Percentiles rank a stretch among this genome's conserved stretches.
Conservation (phyloP, 352 stramenopile species). For the Globisporangium spinosum region DNA sequence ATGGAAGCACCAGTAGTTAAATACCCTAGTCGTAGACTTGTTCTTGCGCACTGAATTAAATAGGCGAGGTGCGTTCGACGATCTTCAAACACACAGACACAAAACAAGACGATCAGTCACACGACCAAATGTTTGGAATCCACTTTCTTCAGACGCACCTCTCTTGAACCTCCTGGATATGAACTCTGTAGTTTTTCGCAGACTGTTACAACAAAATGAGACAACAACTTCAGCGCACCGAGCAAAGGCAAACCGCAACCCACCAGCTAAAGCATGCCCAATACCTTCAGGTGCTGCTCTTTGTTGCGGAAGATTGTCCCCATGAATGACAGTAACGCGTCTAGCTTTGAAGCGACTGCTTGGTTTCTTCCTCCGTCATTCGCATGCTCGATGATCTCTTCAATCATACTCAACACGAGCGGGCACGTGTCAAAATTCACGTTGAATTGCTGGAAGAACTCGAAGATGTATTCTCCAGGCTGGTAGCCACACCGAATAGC, state of each 20-base stretch:
- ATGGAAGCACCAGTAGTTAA: conserved; percentile 99
- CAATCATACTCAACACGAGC: conserved; percentile 84
- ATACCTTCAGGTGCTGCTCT: conserved; percentile 67
- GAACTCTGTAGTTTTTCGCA: conserved; percentile 79
- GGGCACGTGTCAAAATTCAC: conserved; percentile 87
- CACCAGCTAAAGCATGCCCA: neutral
- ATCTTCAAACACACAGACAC: conserved; percentile 14
- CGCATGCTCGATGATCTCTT: conserved; percentile 84
- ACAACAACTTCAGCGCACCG: neutral
- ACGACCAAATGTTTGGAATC: too few relatives aligned
- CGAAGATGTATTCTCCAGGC: conserved; percentile 88
- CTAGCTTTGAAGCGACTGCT: conserved; percentile 68
- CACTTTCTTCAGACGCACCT: conserved; percentile 30
- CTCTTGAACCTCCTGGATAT: conserved; percentile 88
- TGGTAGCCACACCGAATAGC: conserved; percentile 13
- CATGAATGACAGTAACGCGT: conserved; percentile 81
- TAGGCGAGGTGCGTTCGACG: conserved; percentile 33
- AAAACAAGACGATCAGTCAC: conserved; percentile 28
- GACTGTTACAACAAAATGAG: conserved; percentile 25
- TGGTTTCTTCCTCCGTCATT: conserved; percentile 68
- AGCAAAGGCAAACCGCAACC: neutral
- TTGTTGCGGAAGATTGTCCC: conserved; percentile 84
- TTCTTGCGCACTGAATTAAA: conserved; percentile 53
- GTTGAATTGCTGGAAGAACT: conserved; percentile 89
- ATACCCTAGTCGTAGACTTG: conserved; percentile 72